A percentile compares a stretch with the other conserved stretches of the same genome.
phyloP scores from a whole-genome alignment of 1,139 yeast species.

The Saccharomyces hybrid region DNA sequence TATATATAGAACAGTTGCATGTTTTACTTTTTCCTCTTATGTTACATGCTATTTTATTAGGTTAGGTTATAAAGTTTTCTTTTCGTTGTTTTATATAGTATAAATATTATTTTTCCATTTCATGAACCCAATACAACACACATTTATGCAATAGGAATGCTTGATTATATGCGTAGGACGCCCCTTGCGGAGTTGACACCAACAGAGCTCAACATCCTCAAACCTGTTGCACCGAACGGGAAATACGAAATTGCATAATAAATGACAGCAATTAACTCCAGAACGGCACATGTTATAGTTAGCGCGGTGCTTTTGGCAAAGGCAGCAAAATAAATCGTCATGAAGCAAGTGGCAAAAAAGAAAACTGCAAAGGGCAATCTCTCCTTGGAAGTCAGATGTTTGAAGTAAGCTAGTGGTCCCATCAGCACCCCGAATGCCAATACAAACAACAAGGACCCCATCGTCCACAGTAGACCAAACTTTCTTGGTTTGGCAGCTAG shows the following conservation, averaged over 20 bases:
- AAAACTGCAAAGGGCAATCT: constrained; percentile 74
- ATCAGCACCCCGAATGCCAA: constrained; percentile 85
- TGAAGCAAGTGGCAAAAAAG: constrained; percentile 66
- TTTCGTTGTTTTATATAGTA: background rate
- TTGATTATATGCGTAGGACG: constrained; percentile 26
- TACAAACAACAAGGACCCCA: constrained; percentile 82
- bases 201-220: constrained; percentile 73
- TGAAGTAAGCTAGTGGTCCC: constrained; percentile 76
- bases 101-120: background rate
- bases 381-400: constrained; percentile 67
- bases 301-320: constrained; percentile 61
- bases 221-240: constrained; percentile 89
- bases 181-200: constrained; percentile 60
- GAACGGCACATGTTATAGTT: constrained; percentile 65
- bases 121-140: background rate
- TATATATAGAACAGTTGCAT: background rate
- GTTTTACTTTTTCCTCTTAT: background rate
- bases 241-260: constrained; percentile 89
- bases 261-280: constrained; percentile 76
- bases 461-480: constrained; percentile 84
- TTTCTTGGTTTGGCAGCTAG: constrained; percentile 85
- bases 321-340: constrained; percentile 55
- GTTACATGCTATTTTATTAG: background rate
- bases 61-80: background rate
- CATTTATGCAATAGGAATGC: background rate